Evolutionary conservation across 179 eudicot genomes (phyloP), one percentile per base, ranked within the genome.

Genomic region (Drosera spatulata): DNA sequence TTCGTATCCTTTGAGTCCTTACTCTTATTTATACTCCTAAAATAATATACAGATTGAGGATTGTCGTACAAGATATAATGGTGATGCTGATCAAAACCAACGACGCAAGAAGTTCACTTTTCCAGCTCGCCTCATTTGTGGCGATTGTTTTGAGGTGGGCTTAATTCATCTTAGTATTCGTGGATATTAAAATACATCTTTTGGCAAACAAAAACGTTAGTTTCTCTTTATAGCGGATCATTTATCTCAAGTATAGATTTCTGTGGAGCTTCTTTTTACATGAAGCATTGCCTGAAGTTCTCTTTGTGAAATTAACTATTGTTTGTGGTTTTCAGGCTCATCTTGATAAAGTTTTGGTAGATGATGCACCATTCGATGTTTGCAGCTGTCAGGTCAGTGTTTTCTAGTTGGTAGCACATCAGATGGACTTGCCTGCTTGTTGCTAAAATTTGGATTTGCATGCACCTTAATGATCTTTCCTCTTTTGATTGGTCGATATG

Each of bases 121-220:
- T 67, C 99, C 97, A 72, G 99, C 94, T 2, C 85, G 91, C 49
- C 97, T 93, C 55, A 55, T 93, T 6, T 89, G 99, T 69, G 99
- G 97, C 54, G 99, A 93, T 79, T 89, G 99, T 72, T 93, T 70
- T 73, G 97, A 93, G 96, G 99, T 91, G 72, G 63, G 7, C 60
- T 13, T 38, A 38, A 53, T 15, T 43, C 2, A 43, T 13, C 56
- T n/a, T 60, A 10, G 43, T 12, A 55, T 44, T 2, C 53, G 55
- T 47, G 53, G 10, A 33, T 33, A 37, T 55, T 2, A 42, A 42
- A 55, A 5, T 7, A 33, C 5, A 7, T 33, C 41, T 4, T 37
- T 55, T 38, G 7, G 15, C 40, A 6, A 7, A 13, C 58, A 10
- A 55, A 4, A 6, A 15, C 37, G 56, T 5, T 53, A 53, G 11